Evolutionary conservation across 768 basidiomycete species (phyloP), one percentile per base, ranked within the genome.

Genomic region (Gymnopilus dilepis): DNA sequence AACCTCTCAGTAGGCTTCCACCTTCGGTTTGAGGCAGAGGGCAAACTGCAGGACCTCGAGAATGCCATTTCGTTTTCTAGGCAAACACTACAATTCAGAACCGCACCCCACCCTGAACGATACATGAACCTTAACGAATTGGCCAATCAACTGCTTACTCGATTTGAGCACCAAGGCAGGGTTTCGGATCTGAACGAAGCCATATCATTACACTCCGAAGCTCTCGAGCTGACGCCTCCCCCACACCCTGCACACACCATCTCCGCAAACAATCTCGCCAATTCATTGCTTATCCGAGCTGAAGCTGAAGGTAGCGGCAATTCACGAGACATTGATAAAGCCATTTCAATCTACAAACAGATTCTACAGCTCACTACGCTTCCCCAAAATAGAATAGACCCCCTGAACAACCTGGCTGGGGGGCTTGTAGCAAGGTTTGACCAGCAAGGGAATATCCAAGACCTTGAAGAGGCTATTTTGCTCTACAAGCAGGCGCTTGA

Each of bases 401-500:
- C 37, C 22, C 31, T 59, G 26, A 59, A 52, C 19, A 50, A 37
- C 15, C 57, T 63, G 48, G 62, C 57, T 28, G 31, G 15, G 30
- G 52, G 43, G 24, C 43, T 63, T 9, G 33, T 8, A 4, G 40
- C 40, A 7, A 51, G 52, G 11, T 63, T 55, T 38, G 24, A 54
- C 8, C 38, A 63, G 24, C 19, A 15, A 40, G 51, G 57, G 19
- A 4, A 37, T 21, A n/a, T 6, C 17, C 9, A 42, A 1, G 52
- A 63, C 22, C 28, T 63, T 21, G n/a, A 59, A 48, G 62, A 59
- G 24, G 57, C 62, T 37, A 37, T 37, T 8, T 15, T 37, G 34
- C 34, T 37, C 15, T 37, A 37, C 15, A 37, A 37, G 15, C 11
- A 37, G 34, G 34, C 15, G 2, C 9, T 37, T 37, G 11, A 15